Conservation (phyloP, 2,329 filamentous ascomycete genomes). For the Saccharata proteae region DNA sequence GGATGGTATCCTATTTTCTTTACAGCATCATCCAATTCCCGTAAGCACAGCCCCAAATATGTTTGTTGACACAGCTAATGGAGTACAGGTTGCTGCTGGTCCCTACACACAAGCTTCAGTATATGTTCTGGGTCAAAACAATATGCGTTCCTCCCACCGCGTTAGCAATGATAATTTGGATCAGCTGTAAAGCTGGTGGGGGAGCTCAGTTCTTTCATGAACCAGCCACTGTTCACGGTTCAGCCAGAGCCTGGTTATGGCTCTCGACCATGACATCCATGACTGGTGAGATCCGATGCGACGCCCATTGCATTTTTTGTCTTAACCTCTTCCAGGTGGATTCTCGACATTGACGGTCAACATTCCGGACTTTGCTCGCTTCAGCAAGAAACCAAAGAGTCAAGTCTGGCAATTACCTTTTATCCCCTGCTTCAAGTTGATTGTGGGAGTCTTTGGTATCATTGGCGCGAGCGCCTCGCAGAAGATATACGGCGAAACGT, state of each 20-base stretch:
- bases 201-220: neutral
- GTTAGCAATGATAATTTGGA: conserved; percentile 13
- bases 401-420: neutral
- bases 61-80: too few relatives aligned
- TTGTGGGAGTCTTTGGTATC: too few relatives aligned
- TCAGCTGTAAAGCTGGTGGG: neutral
- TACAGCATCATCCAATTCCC: conserved; percentile 17
- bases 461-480: conserved; percentile 13
- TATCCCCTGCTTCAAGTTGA: too few relatives aligned
- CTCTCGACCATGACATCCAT: neutral
- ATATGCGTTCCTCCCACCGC: conserved; percentile 10
- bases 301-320: too few relatives aligned
- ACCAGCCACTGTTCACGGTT: neutral
- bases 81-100: conserved; percentile 20
- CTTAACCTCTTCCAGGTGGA: too few relatives aligned
- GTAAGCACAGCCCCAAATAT: too few relatives aligned
- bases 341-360: too few relatives aligned
- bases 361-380: too few relatives aligned
- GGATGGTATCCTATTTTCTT: conserved; percentile 18
- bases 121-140: conserved; percentile 10
- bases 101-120: conserved; percentile 14
- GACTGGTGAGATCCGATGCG: neutral
- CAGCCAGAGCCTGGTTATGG: neutral
- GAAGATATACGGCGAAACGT: conserved; percentile 12
- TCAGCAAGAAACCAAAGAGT: too few relatives aligned